Conservation (phyloP, 306 rosid species). For the Malus sieversii region DNA sequence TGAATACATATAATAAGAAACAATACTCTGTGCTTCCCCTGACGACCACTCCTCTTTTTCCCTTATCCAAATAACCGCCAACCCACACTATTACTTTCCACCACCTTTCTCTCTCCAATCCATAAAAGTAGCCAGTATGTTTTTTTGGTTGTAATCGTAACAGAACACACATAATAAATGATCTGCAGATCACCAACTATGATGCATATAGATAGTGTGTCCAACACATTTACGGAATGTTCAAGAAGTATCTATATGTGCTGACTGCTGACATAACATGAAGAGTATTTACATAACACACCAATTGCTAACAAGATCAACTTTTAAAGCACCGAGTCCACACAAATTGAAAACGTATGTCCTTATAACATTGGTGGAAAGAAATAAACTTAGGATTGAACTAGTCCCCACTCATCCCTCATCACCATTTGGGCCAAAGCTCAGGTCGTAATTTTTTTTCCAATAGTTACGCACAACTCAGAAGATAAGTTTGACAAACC, state of each 20-base stretch:
- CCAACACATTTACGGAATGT: neutral
- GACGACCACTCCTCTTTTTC: neutral
- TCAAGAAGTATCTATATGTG: neutral
- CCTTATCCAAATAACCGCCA: neutral
- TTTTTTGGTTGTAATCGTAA: too few relatives aligned
- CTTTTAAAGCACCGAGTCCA: neutral
- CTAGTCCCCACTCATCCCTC: neutral
- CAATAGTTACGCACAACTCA: neutral
- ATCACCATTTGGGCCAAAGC: neutral
- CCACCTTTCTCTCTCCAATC: too few relatives aligned
- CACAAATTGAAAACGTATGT: neutral
- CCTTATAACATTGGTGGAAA: neutral
- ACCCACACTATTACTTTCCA: neutral
- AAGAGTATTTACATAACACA: neutral
- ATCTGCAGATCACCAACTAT: too few relatives aligned
- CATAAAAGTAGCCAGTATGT: too few relatives aligned
- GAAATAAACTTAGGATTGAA: neutral
- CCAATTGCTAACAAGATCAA: neutral
- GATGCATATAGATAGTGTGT: neutral
- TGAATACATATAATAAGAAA: too few relatives aligned
- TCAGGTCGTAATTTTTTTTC: neutral
- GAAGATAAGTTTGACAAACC: constrained; percentile 32
- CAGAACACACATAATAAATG: too few relatives aligned
- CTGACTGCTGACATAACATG: neutral
- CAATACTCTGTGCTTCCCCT: neutral